Percentiles rank a stretch among this genome's conserved stretches.
Evolutionary conservation across 306 rosid genomes (phyloP).

Genomic region (Sechiopsis laciniata): DNA sequence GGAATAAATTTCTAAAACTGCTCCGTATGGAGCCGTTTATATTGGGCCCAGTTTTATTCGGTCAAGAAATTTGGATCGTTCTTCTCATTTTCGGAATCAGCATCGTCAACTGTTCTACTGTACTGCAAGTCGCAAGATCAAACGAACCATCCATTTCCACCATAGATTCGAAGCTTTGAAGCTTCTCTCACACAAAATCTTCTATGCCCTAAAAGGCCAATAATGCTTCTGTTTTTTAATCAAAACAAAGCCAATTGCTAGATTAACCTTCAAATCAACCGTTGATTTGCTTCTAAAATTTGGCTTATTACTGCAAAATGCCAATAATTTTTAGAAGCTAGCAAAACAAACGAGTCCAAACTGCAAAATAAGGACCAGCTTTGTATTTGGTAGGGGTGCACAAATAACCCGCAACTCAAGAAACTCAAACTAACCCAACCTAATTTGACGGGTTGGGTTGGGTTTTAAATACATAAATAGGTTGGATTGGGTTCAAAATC

Average conservation of each 20-base stretch:
- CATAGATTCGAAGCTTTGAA: constrained; percentile 14
- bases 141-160: constrained; percentile 15
- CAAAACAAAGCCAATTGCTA: neutral
- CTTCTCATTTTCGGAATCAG: constrained; percentile 2
- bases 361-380: too few relatives aligned
- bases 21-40: neutral
- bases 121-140: neutral
- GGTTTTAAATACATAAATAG: too few relatives aligned
- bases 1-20: neutral
- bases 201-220: neutral
- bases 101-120: constrained; percentile 3
- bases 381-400: too few relatives aligned
- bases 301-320: neutral
- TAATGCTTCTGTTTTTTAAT: neutral
- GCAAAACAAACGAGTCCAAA: too few relatives aligned
- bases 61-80: constrained; percentile 10
- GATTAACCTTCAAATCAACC: neutral
- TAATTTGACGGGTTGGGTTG: too few relatives aligned
- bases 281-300: neutral
- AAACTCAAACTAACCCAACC: too few relatives aligned
- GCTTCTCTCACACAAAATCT: neutral
- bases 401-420: too few relatives aligned
- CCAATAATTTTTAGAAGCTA: neutral
- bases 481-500: too few relatives aligned
- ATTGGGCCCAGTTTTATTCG: neutral